A percentile compares a stretch with the other conserved stretches of the same genome.
Evolutionary conservation across 2,329 filamentous ascomycete species (phyloP).

Genomic region (Trichoderma lentiforme): DNA sequence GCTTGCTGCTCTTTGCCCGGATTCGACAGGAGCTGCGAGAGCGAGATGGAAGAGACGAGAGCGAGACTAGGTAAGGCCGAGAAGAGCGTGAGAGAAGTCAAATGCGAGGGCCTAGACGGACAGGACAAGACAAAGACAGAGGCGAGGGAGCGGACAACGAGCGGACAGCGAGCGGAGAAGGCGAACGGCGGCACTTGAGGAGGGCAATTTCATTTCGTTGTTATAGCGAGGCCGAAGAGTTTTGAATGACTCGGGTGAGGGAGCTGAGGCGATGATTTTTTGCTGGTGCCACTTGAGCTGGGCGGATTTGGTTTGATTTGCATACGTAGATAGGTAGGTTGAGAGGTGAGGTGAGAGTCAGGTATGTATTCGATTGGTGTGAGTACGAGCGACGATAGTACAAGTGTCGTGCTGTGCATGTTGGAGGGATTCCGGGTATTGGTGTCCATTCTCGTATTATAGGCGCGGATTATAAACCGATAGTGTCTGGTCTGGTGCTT

Average conservation of each 20-base stretch:
- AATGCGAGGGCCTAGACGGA: too few species aligned
- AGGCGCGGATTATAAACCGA: too few species aligned
- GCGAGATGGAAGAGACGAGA: too few species aligned
- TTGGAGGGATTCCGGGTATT: background rate
- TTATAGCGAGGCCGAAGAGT: background rate
- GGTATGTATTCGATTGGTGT: too few species aligned
- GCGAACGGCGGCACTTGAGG: background rate
- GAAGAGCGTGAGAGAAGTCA: background rate
- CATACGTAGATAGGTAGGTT: too few species aligned
- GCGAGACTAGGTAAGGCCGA: background rate
- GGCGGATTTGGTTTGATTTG: too few species aligned
- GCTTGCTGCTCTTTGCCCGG: background rate
- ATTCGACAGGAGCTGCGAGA: background rate
- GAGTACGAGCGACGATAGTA: too few species aligned
- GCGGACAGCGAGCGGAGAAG: background rate
- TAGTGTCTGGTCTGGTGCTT: too few species aligned
- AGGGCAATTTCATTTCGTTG: background rate
- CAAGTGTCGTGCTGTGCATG: background rate
- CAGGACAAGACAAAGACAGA: background rate
- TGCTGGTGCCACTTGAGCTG: background rate
- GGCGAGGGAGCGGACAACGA: background rate
- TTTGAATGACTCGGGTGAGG: background rate
- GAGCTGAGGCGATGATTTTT: too few species aligned
- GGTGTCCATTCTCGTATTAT: too few species aligned
- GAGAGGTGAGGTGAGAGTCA: too few species aligned